Conservation (phyloP, 805 yeast genomes). For the Spathaspora boniae region DNA sequence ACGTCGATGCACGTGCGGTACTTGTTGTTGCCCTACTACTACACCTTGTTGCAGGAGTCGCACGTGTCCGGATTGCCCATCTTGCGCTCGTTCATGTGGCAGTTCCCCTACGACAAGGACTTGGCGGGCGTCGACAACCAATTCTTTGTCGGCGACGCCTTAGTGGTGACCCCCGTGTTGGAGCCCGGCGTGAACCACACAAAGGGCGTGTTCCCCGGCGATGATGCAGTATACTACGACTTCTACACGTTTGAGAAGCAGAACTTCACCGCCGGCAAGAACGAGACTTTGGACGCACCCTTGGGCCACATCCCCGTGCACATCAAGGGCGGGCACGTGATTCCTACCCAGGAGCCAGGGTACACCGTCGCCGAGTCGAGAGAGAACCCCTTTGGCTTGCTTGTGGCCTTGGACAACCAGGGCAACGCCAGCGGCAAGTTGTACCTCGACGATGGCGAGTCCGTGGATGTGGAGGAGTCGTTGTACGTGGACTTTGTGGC, state of each 20-base stretch:
- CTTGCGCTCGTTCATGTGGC: slow-evolving; percentile 21
- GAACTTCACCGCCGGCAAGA: slow-evolving; percentile 15
- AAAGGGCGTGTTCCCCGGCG: slow-evolving; percentile 22
- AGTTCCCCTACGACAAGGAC: slow-evolving; percentile 17
- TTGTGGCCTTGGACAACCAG: slow-evolving; percentile 19
- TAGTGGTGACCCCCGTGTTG: slow-evolving; percentile 23
- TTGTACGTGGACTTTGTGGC: slow-evolving; percentile 17
- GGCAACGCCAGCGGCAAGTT: slow-evolving; percentile 18
- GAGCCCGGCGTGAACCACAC: slow-evolving; percentile 17
- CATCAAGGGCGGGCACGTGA: slow-evolving; percentile 19
- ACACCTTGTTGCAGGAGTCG: slow-evolving; percentile 20
- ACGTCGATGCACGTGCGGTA: slow-evolving; percentile 33
- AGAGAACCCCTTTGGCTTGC: slow-evolving; percentile 17
- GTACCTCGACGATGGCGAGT: slow-evolving; percentile 24
- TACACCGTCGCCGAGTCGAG: slow-evolving; percentile 21
- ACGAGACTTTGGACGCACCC: slow-evolving; percentile 22
- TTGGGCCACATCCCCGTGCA: slow-evolving; percentile 23
- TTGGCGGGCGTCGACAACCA: slow-evolving; percentile 19
- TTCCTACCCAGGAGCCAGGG: slow-evolving; percentile 23
- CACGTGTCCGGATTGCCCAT: slow-evolving; percentile 21
- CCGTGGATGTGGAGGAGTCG: slow-evolving; percentile 13
- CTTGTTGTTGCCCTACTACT: slow-evolving; percentile 26
- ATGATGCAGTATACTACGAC: slow-evolving; percentile 21
- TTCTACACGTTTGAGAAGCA: slow-evolving; percentile 19
- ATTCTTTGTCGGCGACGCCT: slow-evolving; percentile 23